Evolutionary conservation across 1,139 yeast genomes (phyloP).

Genomic region (Pichia inconspicua): DNA sequence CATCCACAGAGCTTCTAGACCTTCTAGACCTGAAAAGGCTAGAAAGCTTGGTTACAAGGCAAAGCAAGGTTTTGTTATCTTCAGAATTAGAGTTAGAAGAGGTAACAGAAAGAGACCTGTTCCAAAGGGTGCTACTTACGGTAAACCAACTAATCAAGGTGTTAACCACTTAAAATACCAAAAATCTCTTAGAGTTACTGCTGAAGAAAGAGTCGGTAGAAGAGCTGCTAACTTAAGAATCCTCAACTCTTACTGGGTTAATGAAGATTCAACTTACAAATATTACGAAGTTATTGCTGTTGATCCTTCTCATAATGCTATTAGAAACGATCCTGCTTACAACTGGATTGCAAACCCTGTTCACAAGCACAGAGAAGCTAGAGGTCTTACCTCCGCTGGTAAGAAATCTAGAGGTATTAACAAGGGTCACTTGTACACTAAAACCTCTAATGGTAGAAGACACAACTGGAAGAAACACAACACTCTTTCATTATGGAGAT

Average conservation of each 20-base stretch:
- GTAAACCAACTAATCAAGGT: slow-evolving; percentile 99
- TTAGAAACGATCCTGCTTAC: slow-evolving; percentile 97
- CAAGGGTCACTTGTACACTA: slow-evolving; percentile 99
- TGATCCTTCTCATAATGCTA: slow-evolving; percentile 97
- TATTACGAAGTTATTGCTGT: slow-evolving; percentile 95
- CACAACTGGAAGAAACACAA: slow-evolving; percentile 99
- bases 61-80: slow-evolving; percentile 98
- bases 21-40: slow-evolving; percentile 99
- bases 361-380: slow-evolving; percentile 99
- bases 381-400: slow-evolving; percentile 98
- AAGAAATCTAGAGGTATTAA: slow-evolving; percentile 99
- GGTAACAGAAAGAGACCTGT: slow-evolving; percentile 99
- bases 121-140: slow-evolving; percentile 99
- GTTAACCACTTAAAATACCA: slow-evolving; percentile 99
- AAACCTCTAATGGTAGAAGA: slow-evolving; percentile 97
- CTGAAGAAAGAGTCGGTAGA: slow-evolving; percentile 99
- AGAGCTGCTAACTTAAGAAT: slow-evolving; percentile 99
- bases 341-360: slow-evolving; percentile 99
- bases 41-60: slow-evolving; percentile 99
- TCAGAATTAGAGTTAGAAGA: slow-evolving; percentile 99
- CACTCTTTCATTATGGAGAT: slow-evolving; percentile 99
- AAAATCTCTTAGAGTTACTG: slow-evolving; percentile 94
- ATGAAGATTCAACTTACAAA: slow-evolving; percentile 99
- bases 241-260: slow-evolving; percentile 98
- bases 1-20: slow-evolving; percentile 98